phyloP scores from a whole-genome alignment of 495 filamentous ascomycete genomes.

The Darksidea phi region DNA sequence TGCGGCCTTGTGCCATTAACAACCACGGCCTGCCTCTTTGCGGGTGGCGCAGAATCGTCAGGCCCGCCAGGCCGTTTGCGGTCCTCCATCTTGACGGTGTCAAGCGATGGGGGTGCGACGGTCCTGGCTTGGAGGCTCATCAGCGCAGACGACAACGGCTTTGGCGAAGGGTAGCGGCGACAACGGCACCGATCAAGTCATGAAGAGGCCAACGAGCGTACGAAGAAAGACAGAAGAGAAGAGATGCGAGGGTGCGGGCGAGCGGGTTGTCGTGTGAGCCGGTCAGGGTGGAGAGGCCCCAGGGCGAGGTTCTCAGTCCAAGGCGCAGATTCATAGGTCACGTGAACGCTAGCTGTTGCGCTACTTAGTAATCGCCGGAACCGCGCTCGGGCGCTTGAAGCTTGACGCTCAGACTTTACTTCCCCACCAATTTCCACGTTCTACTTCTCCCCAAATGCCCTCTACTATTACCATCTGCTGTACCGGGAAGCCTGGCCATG shows the following conservation, averaged over 20 bases:
- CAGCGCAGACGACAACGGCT: constrained; percentile 23
- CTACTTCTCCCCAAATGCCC: no score
- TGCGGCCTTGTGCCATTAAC: constrained; percentile 75
- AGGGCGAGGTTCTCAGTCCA: background rate
- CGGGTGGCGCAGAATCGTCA: constrained; percentile 77
- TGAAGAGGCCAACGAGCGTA: constrained; percentile 1
- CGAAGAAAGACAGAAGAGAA: constrained; percentile 3
- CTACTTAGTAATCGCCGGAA: background rate
- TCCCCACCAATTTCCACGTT: background rate
- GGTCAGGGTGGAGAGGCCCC: background rate
- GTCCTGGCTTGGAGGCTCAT: constrained; percentile 71
- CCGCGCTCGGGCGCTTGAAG: no score
- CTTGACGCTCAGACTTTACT: background rate
- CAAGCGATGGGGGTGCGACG: constrained; percentile 66
- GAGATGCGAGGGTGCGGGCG: background rate
- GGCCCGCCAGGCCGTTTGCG: constrained; percentile 83
- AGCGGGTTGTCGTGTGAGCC: constrained; percentile 6
- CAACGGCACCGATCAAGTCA: constrained; percentile 16
- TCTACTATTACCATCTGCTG: no score
- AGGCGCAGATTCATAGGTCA: background rate
- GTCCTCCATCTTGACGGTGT: constrained; percentile 91
- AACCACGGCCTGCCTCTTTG: constrained; percentile 74
- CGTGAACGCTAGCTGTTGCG: constrained; percentile 1
- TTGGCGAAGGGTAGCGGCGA: constrained; percentile 12
- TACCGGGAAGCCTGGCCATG: no score